Evolutionary conservation across 495 filamentous ascomycete genomes (phyloP).

Genomic region (Lasiosphaeriaceae sp.): DNA sequence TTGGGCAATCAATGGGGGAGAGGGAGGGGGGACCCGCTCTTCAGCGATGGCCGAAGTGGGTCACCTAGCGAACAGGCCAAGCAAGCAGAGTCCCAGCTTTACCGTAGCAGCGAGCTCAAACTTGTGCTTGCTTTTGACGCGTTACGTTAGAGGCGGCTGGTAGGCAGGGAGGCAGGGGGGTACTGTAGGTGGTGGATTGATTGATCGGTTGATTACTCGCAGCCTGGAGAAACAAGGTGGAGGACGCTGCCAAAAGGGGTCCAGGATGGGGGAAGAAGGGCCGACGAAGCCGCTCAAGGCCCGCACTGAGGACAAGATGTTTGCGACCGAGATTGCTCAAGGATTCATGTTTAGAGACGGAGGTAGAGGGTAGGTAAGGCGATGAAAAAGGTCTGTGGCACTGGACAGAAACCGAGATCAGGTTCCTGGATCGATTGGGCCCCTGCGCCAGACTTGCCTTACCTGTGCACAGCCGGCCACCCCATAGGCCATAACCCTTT

Average conservation of each 20-base stretch:
- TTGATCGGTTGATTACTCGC: neutral
- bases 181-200: neutral
- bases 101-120: neutral
- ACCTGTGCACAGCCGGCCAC: no score
- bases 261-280: no score
- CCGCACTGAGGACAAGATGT: neutral
- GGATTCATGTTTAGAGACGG: neutral
- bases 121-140: conserved; percentile 5
- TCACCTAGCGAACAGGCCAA: neutral
- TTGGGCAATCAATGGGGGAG: neutral
- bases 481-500: no score
- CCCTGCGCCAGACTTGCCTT: neutral
- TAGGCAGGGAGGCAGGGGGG: neutral
- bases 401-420: neutral
- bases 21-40: conserved; percentile 14
- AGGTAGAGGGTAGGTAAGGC: neutral
- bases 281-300: neutral
- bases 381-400: neutral
- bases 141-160: no score
- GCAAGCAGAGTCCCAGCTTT: neutral
- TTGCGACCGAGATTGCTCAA: neutral
- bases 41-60: neutral
- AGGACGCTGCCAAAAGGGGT: neutral
- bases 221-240: neutral
- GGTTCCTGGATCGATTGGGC: conserved; percentile 8